Conservation (phyloP, 331 rosid genomes). For the Malus hybrid region DNA sequence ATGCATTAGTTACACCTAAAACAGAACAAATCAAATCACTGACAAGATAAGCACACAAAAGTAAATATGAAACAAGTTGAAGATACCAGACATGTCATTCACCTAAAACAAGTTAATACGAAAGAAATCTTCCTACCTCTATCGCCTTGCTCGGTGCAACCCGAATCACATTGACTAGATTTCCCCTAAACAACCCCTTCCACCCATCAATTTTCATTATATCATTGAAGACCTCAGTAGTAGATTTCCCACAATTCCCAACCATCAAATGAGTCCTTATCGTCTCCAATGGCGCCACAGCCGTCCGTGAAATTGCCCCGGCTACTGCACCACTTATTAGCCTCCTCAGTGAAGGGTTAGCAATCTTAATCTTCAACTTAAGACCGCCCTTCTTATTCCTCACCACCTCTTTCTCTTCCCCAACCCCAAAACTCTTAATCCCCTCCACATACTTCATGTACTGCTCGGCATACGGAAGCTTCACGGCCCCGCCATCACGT, state of each 20-base stretch:
- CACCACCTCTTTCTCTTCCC: slow-evolving; percentile 35
- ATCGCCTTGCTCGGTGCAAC: slow-evolving; percentile 99
- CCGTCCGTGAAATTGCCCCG: slow-evolving; percentile 88
- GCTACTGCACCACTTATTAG: slow-evolving; percentile 86
- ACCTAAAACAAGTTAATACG: not conserved
- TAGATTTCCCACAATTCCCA: slow-evolving; percentile 75
- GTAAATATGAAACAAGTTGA: not conserved
- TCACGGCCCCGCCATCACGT: slow-evolving; percentile 27
- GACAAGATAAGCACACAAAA: not conserved
- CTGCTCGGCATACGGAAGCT: slow-evolving; percentile 54
- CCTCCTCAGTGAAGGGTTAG: slow-evolving; percentile 79
- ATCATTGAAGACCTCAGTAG: slow-evolving; percentile 61
- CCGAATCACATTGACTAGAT: slow-evolving; percentile 86
- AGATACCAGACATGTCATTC: not conserved
- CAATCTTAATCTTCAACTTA: slow-evolving; percentile 51
- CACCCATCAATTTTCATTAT: slow-evolving; percentile 88
- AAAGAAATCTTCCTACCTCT: slow-evolving; percentile 47
- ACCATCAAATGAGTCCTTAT: slow-evolving; percentile 98
- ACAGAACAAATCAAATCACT: not conserved
- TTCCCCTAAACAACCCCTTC: slow-evolving; percentile 95
- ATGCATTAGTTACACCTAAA: not conserved
- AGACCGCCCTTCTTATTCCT: slow-evolving; percentile 48
- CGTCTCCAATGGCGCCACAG: slow-evolving; percentile 97
- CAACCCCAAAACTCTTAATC: slow-evolving; percentile 30
- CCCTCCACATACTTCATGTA: slow-evolving; percentile 58